Base-by-base conservation (phyloP, 306 rosid genomes). In the Elaeagnus macrophylla region DNA sequence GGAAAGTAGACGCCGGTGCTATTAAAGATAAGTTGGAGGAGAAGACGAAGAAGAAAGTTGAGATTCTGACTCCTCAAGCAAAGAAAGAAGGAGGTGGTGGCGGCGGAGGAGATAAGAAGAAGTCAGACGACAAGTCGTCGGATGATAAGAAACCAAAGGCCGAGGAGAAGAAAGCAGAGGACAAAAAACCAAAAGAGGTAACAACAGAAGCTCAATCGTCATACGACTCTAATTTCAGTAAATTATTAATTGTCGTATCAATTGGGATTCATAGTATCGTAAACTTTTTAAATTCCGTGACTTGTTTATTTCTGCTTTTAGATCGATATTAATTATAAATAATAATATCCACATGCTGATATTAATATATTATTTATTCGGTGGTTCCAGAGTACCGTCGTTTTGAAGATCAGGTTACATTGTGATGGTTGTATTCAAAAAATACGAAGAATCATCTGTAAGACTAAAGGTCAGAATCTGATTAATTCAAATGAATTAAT, bases 401-500 rank as follows among this genome's bases (percentile, higher is more conserved):
- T 73, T 37, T 51, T 84, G 69, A 91, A 82, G 80, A 82, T 82
- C 41, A 77, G 69, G 52, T 64, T 91, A 59, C 99, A 91, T 66
- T 91, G 99, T 16, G 99, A 87, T 0, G 96, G 89, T 5, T 91
- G 99, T 70, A 73, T 80, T 8, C 64, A 67, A 3, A 91, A 91
- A 73, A 82, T 91, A 62, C 71, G 63, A 16, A 82, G 54, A 69
- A 69, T 71, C 59, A 71, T 87, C 53, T 46, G 11, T 54, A 84
- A 72, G 43, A 56, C 39, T 43, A 75, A 75, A 54, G 99, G 99
- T 84, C 53, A 73, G 6, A 3, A 9, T 38, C 2, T 35, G 8
- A 10, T 25, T 25, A 25, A 2, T 25, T 25, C 32, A 25, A 25
- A 25, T 25, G 2, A 25, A 25, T 25, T 25, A 20, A 20, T 20